These are phyloP conservation scores for Leptomonas pyrrhocoris DNA, from an alignment of 208 protist species.

Conservation along the genomic window DNA sequence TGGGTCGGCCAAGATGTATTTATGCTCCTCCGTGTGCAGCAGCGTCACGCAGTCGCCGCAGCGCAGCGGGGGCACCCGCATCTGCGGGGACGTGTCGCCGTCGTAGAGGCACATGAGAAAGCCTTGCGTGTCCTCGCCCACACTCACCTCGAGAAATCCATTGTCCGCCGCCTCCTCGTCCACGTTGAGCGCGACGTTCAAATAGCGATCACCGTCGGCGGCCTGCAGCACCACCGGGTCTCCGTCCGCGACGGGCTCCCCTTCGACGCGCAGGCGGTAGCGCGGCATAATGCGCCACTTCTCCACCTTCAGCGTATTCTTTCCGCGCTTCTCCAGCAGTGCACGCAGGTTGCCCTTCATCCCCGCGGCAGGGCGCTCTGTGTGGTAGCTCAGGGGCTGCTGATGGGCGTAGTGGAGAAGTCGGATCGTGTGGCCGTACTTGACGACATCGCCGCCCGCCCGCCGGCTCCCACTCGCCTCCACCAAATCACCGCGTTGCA, in stretches of 20 bases:
- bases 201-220: slow-evolving; percentile 34
- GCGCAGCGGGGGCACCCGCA: slow-evolving; percentile 40
- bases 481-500: slow-evolving; percentile 44
- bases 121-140: slow-evolving; percentile 41
- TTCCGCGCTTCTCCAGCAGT: slow-evolving; percentile 37
- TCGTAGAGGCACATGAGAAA: slow-evolving; percentile 63
- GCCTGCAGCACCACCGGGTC: slow-evolving; percentile 62
- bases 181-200: slow-evolving; percentile 36
- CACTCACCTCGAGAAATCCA: slow-evolving; percentile 45
- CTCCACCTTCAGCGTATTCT: slow-evolving; percentile 23
- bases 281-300: slow-evolving; percentile 73
- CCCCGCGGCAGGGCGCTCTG: slow-evolving; percentile 45
- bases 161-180: slow-evolving; percentile 35
- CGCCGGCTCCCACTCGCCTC: slow-evolving; percentile 18
- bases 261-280: slow-evolving; percentile 64
- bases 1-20: slow-evolving; percentile 41
- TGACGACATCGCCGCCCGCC: slow-evolving; percentile 38
- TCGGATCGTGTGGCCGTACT: slow-evolving; percentile 63
- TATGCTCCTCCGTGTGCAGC: slow-evolving; percentile 62
- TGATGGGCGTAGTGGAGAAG: slow-evolving; percentile 52
- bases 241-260: slow-evolving; percentile 55
- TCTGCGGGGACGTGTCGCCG: slow-evolving; percentile 38
- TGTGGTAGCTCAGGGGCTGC: slow-evolving; percentile 45
- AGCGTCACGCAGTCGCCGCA: slow-evolving; percentile 68
- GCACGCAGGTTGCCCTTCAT: slow-evolving; percentile 61